Conservation (phyloP, 495 filamentous ascomycete genomes). For the Penicillium argentinense region DNA sequence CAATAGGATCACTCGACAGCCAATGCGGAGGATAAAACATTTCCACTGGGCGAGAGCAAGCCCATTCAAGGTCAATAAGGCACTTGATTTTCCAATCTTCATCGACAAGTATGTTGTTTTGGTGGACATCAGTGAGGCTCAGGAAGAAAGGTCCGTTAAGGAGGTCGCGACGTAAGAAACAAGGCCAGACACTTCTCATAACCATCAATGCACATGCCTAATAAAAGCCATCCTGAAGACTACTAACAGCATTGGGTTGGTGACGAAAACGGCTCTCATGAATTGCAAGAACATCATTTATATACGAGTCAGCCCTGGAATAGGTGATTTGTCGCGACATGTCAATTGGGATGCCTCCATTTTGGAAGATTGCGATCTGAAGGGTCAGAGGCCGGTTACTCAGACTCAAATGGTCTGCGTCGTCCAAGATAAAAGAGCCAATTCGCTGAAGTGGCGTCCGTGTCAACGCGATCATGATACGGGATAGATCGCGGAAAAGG, state of each 20-base stretch:
- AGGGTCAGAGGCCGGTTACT: conserved; percentile 33
- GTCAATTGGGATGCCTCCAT: conserved; percentile 25
- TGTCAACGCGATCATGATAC: conserved; percentile 28
- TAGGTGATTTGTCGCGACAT: conserved; percentile 25
- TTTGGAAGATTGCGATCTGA: conserved; percentile 28
- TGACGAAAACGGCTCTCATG: conserved; percentile 27
- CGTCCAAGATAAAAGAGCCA: conserved; percentile 33
- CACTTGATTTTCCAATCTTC: conserved; percentile 24
- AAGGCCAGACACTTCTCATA: conserved; percentile 23
- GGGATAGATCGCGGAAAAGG: conserved; percentile 31
- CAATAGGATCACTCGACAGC: conserved; percentile 15
- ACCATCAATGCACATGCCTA: conserved; percentile 25
- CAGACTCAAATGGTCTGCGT: conserved; percentile 24
- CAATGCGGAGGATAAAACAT: conserved; percentile 27
- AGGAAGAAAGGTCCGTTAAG: conserved; percentile 15
- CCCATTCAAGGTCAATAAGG: conserved; percentile 33
- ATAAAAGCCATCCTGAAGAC: conserved; percentile 21
- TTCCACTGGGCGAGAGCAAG: conserved; percentile 24
- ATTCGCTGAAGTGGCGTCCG: conserved; percentile 32
- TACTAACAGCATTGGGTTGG: conserved; percentile 25
- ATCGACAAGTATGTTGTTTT: conserved; percentile 27
- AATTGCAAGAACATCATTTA: conserved; percentile 21
- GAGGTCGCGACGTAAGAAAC: conserved; percentile 9
- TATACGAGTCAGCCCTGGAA: not conserved
- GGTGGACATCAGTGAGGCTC: conserved; percentile 25